Conservation (phyloP, 208 protist species). For the Crithidia expoeki region DNA sequence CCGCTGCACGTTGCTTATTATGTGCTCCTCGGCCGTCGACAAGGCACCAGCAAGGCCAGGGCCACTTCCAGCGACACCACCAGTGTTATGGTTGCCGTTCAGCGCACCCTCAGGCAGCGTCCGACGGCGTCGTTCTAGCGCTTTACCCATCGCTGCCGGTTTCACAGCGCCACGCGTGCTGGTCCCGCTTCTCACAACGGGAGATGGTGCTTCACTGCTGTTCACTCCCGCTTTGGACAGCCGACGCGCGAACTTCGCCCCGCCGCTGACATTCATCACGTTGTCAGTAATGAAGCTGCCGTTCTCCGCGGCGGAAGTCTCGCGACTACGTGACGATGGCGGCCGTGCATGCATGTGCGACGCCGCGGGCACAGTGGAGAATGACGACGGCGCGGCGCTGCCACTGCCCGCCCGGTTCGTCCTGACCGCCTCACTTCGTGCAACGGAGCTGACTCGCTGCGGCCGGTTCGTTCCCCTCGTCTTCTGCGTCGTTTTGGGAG, state of each 20-base stretch:
- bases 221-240: slow-evolving; percentile 1
- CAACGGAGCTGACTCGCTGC: background rate
- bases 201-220: background rate
- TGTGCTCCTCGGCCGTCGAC: background rate
- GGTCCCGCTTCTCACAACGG: background rate
- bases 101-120: background rate
- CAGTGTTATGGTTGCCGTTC: no score
- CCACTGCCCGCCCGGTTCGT: background rate
- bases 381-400: background rate
- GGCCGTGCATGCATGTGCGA: background rate
- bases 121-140: slow-evolving; percentile 5
- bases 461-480: background rate
- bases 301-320: slow-evolving; percentile 1
- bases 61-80: background rate
- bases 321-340: slow-evolving; percentile 1
- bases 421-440: background rate
- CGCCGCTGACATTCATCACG: background rate
- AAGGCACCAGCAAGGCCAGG: background rate
- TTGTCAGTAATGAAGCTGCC: background rate
- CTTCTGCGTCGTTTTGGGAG: background rate
- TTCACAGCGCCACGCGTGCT: background rate
- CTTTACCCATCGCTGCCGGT: background rate
- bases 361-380: background rate
- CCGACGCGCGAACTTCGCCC: background rate
- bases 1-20: background rate